phyloP scores from a whole-genome alignment of 2,329 filamentous ascomycete species.

The Colletotrichum scovillei region DNA sequence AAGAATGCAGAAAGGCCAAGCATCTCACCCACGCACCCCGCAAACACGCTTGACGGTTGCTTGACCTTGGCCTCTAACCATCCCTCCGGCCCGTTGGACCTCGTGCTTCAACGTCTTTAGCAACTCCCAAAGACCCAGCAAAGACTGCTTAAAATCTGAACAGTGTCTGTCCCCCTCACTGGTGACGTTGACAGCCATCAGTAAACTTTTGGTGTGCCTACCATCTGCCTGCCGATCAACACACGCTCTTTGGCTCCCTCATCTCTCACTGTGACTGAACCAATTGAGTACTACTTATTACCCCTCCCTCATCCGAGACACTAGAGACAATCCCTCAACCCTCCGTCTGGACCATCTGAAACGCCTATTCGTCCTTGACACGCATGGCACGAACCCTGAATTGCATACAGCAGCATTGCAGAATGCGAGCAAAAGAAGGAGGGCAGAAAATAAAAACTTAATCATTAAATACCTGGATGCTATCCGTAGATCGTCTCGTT shows the following conservation, averaged over 20 bases:
- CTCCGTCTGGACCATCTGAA: conserved; percentile 21
- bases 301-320: background rate
- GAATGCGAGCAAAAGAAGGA: background rate
- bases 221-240: background rate
- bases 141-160: background rate
- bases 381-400: conserved; percentile 21
- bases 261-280: background rate
- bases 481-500: conserved; percentile 4
- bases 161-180: background rate
- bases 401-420: background rate
- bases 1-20: conserved; percentile 4
- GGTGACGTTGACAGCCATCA: background rate
- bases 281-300: background rate
- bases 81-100: background rate
- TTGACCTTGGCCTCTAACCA: background rate
- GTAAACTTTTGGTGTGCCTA: background rate
- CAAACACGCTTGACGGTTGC: background rate
- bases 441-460: conserved; percentile 6
- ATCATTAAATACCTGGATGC: conserved; percentile 24
- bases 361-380: conserved; percentile 24
- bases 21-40: background rate
- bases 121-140: background rate
- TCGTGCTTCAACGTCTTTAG: background rate
- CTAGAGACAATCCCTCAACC: conserved; percentile 11
- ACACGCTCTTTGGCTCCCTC: background rate